These are phyloP conservation scores for Sclerotinia borealis DNA, from an alignment of 2,329 filamentous ascomycete species.

Conservation along the genomic window DNA sequence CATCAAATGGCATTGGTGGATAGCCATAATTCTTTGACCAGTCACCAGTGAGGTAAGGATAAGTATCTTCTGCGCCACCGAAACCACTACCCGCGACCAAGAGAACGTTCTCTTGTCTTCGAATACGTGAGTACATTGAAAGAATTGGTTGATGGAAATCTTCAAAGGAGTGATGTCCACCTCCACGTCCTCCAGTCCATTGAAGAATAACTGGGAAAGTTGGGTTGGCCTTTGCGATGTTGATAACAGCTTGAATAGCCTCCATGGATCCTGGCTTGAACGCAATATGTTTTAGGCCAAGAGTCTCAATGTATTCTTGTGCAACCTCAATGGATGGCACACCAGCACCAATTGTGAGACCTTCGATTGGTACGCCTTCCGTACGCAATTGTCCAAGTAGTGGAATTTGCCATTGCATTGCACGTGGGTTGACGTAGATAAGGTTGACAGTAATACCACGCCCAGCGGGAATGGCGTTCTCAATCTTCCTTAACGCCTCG, in stretches of 20 bases:
- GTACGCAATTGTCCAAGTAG: constrained; percentile 72
- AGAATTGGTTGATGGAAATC: constrained; percentile 92
- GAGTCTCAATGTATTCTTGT: constrained; percentile 87
- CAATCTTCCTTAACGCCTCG: constrained; percentile 75
- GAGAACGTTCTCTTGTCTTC: constrained; percentile 79
- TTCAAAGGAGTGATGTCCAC: constrained; percentile 91
- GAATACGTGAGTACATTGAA: constrained; percentile 84
- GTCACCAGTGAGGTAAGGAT: constrained; percentile 81
- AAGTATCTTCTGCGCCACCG: constrained; percentile 82
- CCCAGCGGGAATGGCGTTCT: constrained; percentile 74
- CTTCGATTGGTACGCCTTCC: constrained; percentile 85
- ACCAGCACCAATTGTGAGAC: constrained; percentile 86
- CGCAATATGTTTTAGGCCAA: constrained; percentile 85
- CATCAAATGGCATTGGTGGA: constrained; percentile 90
- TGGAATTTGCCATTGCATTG: constrained; percentile 91
- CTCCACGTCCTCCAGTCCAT: constrained; percentile 91
- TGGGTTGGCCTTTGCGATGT: constrained; percentile 90
- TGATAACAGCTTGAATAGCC: constrained; percentile 82
- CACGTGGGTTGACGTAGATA: constrained; percentile 84
- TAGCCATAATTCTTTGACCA: constrained; percentile 88
- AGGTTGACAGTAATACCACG: constrained; percentile 85
- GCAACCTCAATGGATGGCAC: constrained; percentile 91
- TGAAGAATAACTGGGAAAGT: constrained; percentile 88
- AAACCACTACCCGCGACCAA: constrained; percentile 89
- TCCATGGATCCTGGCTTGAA: constrained; percentile 92